These are phyloP conservation scores for Luvunga scandens DNA, from an alignment of 345 rosid genomes.

Conservation along the genomic window DNA sequence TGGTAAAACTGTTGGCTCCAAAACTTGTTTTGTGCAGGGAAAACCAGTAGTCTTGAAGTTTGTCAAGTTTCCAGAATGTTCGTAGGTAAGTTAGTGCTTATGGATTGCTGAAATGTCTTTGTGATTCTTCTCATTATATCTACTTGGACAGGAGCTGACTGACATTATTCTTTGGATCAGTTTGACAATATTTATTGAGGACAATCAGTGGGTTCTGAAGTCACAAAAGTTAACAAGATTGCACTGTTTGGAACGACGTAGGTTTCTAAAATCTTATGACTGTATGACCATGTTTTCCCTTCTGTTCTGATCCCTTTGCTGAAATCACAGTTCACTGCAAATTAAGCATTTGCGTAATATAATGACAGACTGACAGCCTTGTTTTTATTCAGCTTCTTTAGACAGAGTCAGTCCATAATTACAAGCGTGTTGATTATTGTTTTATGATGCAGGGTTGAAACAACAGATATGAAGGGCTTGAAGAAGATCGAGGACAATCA, in stretches of 20 bases:
- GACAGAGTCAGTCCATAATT: neutral
- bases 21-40: conserved; percentile 44
- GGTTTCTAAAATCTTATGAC: conserved; percentile 27
- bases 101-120: neutral
- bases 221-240: conserved; percentile 90
- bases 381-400: neutral
- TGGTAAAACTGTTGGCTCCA: neutral
- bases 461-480: conserved; percentile 83
- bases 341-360: neutral
- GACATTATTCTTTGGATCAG: conserved; percentile 35
- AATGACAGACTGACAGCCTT: neutral
- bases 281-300: neutral
- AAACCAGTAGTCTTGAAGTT: conserved; percentile 77
- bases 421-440: conserved; percentile 1
- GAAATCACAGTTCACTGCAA: neutral
- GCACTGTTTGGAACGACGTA: conserved; percentile 85
- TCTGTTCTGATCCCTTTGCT: neutral
- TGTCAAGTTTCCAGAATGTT: conserved; percentile 98
- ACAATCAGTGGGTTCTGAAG: conserved; percentile 76
- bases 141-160: conserved; percentile 3
- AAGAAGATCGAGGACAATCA: conserved; percentile 69
- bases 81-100: conserved; percentile 57
- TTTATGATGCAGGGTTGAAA: conserved; percentile 56
- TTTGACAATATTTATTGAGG: conserved; percentile 92
- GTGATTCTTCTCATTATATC: conserved; percentile 9